Evolutionary conservation across 305 asterid species (phyloP), one percentile per base, ranked within the genome.

Genomic region (Rubia balearica): DNA sequence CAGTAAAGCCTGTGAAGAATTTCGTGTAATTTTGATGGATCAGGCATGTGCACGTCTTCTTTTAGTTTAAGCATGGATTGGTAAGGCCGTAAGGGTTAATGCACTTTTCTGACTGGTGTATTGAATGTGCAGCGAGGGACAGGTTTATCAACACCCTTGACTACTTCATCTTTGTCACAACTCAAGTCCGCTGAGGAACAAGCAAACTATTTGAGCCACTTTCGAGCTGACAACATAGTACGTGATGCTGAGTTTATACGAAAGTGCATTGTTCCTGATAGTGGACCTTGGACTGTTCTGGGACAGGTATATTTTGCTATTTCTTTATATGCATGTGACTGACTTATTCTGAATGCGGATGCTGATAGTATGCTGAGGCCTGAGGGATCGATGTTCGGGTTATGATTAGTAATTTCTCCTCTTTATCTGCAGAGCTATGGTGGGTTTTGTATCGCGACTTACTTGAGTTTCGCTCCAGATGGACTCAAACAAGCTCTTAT

Each of bases 381-480:
- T 3, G 30, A 51, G 17, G 21, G 21, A 40, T n/a, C n/a, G 10
- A 72, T 4, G 49, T 16, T 48, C 40, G 40, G 7, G 16, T 21
- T 51, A 48, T 27, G 0, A 9, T 3, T 78, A 61, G 8, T 57
- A 3, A 42, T 71, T 33, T 71, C 43, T 57, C 33, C 10, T 36
- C 6, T 12, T 67, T 42, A 38, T 13, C 14, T 81, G 87, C 97
- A 93, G 98, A 93, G 98, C 81, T 93, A 79, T 69, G 98, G 98
- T 68, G 98, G 98, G 46, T 93, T 93, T 83, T 89, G 96, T 81
- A 95, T 95, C 1, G 89, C 89, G 72, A 89, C 97, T 41, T 93
- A 93, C 90, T 77, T 93, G 83, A 90, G 96, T 82, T 93, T 90
- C 72, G 98, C 97, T 80, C 96, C 97, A 17, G 77, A 90, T 79